phyloP scores from a whole-genome alignment of 2,329 filamentous ascomycete genomes.

The Colletotrichum brevisporum region DNA sequence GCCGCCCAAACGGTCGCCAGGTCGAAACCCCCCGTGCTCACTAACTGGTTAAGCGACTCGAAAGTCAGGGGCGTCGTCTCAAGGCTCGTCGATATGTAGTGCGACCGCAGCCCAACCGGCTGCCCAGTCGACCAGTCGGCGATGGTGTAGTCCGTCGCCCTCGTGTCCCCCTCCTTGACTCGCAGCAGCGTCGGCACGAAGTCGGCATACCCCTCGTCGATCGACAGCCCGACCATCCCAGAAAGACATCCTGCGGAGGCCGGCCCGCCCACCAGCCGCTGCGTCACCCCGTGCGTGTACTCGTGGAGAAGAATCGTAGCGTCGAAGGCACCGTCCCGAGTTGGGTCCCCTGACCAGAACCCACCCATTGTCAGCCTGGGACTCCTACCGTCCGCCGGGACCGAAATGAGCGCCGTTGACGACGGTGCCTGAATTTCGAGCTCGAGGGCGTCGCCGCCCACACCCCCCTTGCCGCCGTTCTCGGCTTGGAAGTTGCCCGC shows the following conservation, averaged over 20 bases:
- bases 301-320: conserved; percentile 11
- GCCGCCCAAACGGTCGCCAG: conserved; percentile 57
- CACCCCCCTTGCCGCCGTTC: conserved; percentile 68
- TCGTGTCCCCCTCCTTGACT: conserved; percentile 59
- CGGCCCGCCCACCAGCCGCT: conserved; percentile 55
- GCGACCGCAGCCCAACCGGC: conserved; percentile 57
- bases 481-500: conserved; percentile 73
- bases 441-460: conserved; percentile 66
- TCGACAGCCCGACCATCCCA: conserved; percentile 59
- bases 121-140: conserved; percentile 60
- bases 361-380: neutral
- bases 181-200: conserved; percentile 64
- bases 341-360: neutral
- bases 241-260: conserved; percentile 61
- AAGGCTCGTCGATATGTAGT: conserved; percentile 61
- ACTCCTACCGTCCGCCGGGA: neutral
- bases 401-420: conserved; percentile 41
- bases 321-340: conserved; percentile 14
- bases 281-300: conserved; percentile 20
- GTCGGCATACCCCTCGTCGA: conserved; percentile 67
- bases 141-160: conserved; percentile 60
- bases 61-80: conserved; percentile 61
- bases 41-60: conserved; percentile 54
- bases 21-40: conserved; percentile 58
- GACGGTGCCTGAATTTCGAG: conserved; percentile 62